Conservation (phyloP, 495 filamentous ascomycete species). For the Penicillium manginii region DNA sequence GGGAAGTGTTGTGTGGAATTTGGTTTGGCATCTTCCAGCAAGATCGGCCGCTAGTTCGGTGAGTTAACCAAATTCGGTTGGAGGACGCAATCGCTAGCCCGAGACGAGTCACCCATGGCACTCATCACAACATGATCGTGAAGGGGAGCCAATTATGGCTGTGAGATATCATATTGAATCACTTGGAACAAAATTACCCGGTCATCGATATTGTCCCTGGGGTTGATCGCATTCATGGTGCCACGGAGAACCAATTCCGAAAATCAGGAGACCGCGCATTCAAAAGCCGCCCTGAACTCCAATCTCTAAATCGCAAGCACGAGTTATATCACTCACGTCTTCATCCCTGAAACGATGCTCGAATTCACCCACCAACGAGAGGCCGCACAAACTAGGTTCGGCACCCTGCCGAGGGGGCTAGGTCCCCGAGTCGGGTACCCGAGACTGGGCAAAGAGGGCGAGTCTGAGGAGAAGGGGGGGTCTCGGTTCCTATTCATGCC, state of each 20-base stretch:
- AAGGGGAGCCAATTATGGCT: too few relatives aligned
- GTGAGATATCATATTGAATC: not conserved
- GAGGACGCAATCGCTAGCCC: too few relatives aligned
- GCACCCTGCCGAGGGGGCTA: not conserved
- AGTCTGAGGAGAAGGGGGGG: not conserved
- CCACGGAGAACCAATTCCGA: not conserved
- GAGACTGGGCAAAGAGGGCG: not conserved
- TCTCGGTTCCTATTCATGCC: not conserved
- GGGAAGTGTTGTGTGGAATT: not conserved
- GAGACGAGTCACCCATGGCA: too few relatives aligned
- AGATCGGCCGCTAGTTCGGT: conserved; percentile 4
- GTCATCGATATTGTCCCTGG: not conserved
- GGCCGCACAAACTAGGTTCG: not conserved
- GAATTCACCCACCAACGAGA: not conserved
- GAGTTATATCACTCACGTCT: not conserved
- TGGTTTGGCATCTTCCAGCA: not conserved
- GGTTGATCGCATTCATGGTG: too few relatives aligned
- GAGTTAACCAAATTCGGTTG: not conserved
- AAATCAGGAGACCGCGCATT: not conserved
- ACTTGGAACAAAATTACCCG: not conserved
- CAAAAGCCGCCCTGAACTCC: not conserved
- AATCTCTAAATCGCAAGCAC: not conserved
- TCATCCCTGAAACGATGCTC: not conserved
- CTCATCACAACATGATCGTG: too few relatives aligned
- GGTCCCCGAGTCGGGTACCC: not conserved